phyloP scores from a whole-genome alignment of 73 alveolate species.

The Symbiodinium natans region DNA sequence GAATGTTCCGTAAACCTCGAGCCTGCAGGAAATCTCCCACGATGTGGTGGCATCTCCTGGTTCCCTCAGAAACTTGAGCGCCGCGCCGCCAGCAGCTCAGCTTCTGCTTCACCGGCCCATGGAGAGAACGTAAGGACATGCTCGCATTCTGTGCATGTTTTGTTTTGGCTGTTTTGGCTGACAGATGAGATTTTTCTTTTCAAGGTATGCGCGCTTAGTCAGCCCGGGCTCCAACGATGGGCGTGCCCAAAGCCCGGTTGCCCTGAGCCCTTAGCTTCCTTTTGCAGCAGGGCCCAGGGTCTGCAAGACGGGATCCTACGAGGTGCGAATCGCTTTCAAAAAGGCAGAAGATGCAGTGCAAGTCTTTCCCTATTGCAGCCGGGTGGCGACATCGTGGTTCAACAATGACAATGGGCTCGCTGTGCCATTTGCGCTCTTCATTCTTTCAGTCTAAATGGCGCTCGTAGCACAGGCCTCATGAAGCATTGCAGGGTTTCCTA shows the following conservation, averaged over 20 bases:
- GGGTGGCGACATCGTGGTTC: no score
- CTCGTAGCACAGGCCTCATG: no score
- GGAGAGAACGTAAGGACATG: no score
- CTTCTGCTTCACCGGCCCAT: not conserved
- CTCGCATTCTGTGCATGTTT: no score
- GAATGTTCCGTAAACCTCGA: no score
- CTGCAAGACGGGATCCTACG: no score
- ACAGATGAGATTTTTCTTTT: not conserved
- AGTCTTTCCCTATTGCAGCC: no score
- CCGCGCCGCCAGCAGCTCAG: not conserved
- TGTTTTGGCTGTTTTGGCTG: no score
- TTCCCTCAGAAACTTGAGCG: not conserved
- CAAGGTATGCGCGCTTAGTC: not conserved
- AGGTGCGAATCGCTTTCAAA: not conserved
- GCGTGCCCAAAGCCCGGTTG: not conserved
- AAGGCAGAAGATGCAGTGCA: not conserved
- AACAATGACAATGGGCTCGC: no score
- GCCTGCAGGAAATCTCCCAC: constrained; percentile 9
- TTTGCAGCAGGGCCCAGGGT: not conserved
- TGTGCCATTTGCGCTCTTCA: no score
- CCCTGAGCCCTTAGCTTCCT: not conserved
- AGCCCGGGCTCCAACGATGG: constrained; percentile 16
- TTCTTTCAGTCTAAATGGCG: no score
- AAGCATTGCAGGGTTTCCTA: no score
- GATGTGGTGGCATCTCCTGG: constrained; percentile 1